Conservation (phyloP, 75 land plant species). For the Cupressus sempervirens region DNA sequence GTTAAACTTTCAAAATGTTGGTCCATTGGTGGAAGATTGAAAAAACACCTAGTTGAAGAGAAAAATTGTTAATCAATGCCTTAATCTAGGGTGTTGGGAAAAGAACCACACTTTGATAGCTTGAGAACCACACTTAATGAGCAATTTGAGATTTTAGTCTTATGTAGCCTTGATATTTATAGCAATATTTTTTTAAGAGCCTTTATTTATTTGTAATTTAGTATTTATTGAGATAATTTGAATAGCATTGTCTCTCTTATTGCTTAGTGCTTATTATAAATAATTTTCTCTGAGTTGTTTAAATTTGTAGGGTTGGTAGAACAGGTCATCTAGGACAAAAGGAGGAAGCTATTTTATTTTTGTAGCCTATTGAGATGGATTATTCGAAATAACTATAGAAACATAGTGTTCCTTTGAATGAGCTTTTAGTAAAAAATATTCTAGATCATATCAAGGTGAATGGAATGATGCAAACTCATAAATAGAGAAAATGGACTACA, state of each 20-base stretch:
- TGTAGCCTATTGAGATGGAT: constrained; percentile 83
- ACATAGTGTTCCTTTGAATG: constrained; percentile 73
- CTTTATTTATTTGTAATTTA: background rate
- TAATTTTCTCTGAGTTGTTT: background rate
- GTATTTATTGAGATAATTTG: background rate
- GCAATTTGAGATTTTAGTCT: background rate
- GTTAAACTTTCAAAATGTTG: no score
- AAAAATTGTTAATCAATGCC: no score
- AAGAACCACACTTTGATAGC: no score
- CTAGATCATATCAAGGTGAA: constrained; percentile 35
- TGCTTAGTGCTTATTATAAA: background rate
- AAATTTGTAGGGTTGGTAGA: constrained; percentile 79
- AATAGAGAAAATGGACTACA: constrained; percentile 25
- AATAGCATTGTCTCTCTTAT: background rate
- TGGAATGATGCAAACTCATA: constrained; percentile 19
- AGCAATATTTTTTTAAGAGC: background rate
- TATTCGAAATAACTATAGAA: constrained; percentile 73
- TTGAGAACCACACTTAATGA: no score
- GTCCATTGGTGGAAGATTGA: no score
- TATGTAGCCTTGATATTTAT: background rate
- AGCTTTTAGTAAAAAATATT: constrained; percentile 55
- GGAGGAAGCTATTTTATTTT: constrained; percentile 82
- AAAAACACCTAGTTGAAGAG: no score
- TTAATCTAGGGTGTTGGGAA: no score
- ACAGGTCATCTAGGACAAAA: constrained; percentile 90